Evolutionary conservation across 176 grass and related monocot species (phyloP), one percentile per base, ranked within the genome.

Genomic region (Zea luxurians): DNA sequence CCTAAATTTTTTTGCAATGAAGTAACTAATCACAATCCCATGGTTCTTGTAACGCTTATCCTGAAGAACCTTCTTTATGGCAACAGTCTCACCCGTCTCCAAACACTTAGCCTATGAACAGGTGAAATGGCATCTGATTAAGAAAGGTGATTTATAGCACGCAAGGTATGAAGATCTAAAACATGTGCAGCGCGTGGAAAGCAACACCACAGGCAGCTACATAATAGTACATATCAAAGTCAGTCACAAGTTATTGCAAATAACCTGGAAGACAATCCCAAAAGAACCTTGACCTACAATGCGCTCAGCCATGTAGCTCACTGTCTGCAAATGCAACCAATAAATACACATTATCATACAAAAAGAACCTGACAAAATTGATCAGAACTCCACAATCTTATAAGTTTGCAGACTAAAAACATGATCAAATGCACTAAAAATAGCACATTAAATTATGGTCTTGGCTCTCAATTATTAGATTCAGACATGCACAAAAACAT

Each of bases 41-140:
- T n/a, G 91, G 67, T 93, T 93, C 88, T 93, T 93, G 83, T 93
- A 93, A n/a, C 91, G 86, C 85, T 93, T 93, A 45, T 93, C 91
- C 81, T 93, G 91, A 68, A 93, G 88, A 82, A 93, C 91, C 85
- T 93, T 93, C 82, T 93, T 93, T 70, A 93, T 93, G 12, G 91
- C 91, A 60, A 93, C 91, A 69, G 88, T 90, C 76, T 93, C 91
- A 61, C 91, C 85, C 10, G 79, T 93, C 83, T 93, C 91, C 67
- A 93, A 79, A 48, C 91, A 93, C 66, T 90, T 93, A 16, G 91
- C 91, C 91, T 93, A 76, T 27, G 83, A 65, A 83, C 47, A 7
- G 16, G 47, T n/a, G 2, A 54, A 46, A 59, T 60, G 36, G 7
- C 0, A n/a, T 63, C 9, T 68, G 36, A 4, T 34, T n/a, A 37